These are phyloP conservation scores for Mycosphaerella arachidis DNA, from an alignment of 2,329 filamentous ascomycete species.

Conservation along the genomic window DNA sequence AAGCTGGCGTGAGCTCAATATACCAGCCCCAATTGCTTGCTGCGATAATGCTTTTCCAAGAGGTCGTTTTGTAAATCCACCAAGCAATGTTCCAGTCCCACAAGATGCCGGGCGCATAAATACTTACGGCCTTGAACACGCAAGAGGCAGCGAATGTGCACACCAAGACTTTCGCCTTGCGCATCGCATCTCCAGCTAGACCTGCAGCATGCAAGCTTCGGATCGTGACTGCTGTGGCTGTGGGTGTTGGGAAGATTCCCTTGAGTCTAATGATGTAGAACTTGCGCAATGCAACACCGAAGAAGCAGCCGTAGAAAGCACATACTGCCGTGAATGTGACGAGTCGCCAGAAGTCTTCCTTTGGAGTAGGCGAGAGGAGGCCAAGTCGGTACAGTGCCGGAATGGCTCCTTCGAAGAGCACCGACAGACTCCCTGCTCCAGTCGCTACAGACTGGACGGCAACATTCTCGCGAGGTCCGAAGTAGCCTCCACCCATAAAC, in stretches of 20 bases:
- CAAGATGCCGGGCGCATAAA: conserved; percentile 58
- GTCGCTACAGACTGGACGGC: conserved; percentile 56
- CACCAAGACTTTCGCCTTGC: conserved; percentile 53
- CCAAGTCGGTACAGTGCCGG: conserved; percentile 56
- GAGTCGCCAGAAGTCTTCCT: conserved; percentile 54
- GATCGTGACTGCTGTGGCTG: conserved; percentile 58
- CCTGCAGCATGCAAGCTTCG: conserved; percentile 55
- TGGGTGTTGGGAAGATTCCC: conserved; percentile 56
- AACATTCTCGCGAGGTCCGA: conserved; percentile 58
- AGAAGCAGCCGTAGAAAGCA: conserved; percentile 61
- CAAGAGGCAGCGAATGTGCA: conserved; percentile 49
- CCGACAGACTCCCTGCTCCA: conserved; percentile 53
- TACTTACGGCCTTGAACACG: conserved; percentile 50
- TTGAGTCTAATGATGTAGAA: conserved; percentile 62
- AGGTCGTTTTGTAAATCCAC: conserved; percentile 19
- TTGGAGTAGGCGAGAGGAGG: conserved; percentile 47
- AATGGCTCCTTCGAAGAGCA: conserved; percentile 55
- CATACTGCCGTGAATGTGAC: conserved; percentile 57
- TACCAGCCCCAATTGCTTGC: conserved; percentile 60
- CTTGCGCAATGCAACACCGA: conserved; percentile 57
- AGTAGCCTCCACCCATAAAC: conserved; percentile 46
- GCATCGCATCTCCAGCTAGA: conserved; percentile 49
- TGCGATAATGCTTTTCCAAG: conserved; percentile 43
- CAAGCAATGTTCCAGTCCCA: conserved; percentile 40
- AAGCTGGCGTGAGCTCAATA: conserved; percentile 56